Conservation (phyloP, 257 asterid species). For the Leonotis leonurus region DNA sequence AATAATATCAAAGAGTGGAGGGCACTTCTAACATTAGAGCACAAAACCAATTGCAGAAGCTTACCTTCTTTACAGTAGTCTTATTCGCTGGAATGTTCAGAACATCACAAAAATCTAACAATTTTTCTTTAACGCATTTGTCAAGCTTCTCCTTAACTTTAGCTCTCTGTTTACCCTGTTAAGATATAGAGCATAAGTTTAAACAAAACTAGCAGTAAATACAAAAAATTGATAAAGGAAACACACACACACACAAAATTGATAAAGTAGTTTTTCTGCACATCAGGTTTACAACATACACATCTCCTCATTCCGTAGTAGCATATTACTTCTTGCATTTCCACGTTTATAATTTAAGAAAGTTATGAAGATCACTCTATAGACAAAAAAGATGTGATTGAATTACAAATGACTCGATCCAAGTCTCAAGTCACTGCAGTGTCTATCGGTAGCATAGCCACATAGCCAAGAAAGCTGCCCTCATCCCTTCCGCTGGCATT, state of each 20-base stretch:
- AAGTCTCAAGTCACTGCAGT: not conserved
- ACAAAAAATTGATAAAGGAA: not conserved
- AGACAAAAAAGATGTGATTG: not conserved
- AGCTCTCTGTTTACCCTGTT: conserved; percentile 66
- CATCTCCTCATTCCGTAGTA: not conserved
- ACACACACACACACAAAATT: not conserved
- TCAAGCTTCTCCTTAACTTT: conserved; percentile 78
- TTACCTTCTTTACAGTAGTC: conserved; percentile 63
- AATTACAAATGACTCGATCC: conserved; percentile 1
- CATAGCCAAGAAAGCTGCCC: not conserved
- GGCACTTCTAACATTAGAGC: not conserved
- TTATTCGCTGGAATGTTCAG: conserved; percentile 59
- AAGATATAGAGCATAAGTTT: conserved; percentile 4
- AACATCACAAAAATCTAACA: conserved; percentile 75
- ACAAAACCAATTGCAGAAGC: conserved; percentile 8
- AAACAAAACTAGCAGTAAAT: not conserved
- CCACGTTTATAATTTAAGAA: not conserved
- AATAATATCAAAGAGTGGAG: conserved; percentile 2
- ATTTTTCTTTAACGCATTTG: conserved; percentile 78
- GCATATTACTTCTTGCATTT: not conserved
- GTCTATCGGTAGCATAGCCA: not conserved
- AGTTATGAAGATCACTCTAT: not conserved
- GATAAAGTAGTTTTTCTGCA: not conserved
- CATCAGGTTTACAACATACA: not conserved
- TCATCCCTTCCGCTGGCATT: not conserved